Base-by-base conservation (phyloP, 257 asterid species). In the Penstemon newberryi region DNA sequence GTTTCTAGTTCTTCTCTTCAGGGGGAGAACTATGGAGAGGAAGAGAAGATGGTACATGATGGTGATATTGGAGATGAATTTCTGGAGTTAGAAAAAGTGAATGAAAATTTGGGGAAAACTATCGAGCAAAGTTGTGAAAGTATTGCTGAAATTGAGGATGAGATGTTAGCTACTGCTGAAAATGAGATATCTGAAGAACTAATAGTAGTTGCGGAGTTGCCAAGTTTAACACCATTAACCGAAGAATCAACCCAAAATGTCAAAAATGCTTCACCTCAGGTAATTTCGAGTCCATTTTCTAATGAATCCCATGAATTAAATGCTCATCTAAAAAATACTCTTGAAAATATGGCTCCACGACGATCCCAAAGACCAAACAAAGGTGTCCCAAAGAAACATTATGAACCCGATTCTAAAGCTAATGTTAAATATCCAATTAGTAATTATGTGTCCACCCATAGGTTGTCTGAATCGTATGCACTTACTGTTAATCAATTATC, bases 381-480 rank as follows among this genome's bases (percentile, higher is more conserved):
- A 10, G 51, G 67, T 3, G 33, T 60, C 5, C 67, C 60, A 5
- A 70, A 41, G 57, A 70, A 51, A 62, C 33, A 70, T 40, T 60
- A 70, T 70, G 63, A 70, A 61, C 57, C 38, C 9, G 56, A 71
- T 4, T 55, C 25, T 11, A 71, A 54, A 8, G 25, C 63, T 7
- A 63, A 25, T 25, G 33, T 25, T 25, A 25, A 25, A 25, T 25
- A 25, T 25, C 33, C 33, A 0, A 1, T 25, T 25, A 25, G 2
- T 25, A 25, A 25, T 25, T 25, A 25, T 25, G 33, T 25, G 2
- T 25, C 33, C 33, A 25, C 33, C 33, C 33, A 25, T 25, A 25
- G 33, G 33, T 25, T 25, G 33, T 25, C 33, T 25, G 33, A 25
- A 25, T 25, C 33, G 33, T 25, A 25, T 25, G 33, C 33, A 25